Evolutionary conservation across 805 yeast genomes (phyloP).

Genomic region (Teunomyces stri): DNA sequence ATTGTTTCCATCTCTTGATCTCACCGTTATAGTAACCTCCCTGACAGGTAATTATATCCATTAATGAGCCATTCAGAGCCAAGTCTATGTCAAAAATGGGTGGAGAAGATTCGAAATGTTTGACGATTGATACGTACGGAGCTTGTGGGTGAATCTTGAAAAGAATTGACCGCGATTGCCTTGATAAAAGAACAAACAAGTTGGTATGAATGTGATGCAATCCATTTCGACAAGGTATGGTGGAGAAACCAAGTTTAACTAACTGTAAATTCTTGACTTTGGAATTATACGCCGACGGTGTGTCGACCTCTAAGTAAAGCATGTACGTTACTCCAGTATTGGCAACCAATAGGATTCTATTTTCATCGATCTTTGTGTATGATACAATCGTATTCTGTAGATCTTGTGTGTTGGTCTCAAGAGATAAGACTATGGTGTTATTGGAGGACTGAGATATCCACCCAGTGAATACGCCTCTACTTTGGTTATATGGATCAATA

Average conservation of each 20-base stretch:
- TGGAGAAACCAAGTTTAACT: conserved; percentile 26
- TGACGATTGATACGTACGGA: conserved; percentile 26
- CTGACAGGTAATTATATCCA: conserved; percentile 23
- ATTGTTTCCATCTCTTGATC: conserved; percentile 6
- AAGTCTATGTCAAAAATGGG: conserved; percentile 28
- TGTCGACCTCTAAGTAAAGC: conserved; percentile 15
- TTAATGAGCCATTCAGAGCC: not conserved
- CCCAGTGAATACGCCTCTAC: too few species aligned
- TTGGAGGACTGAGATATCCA: not conserved
- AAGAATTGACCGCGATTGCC: conserved; percentile 28
- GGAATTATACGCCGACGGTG: not conserved
- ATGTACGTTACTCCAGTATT: conserved; percentile 29
- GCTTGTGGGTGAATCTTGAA: conserved; percentile 22
- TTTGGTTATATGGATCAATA: too few species aligned
- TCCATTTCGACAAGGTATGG: conserved; percentile 22
- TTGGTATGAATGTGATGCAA: conserved; percentile 26
- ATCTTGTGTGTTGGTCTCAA: not conserved
- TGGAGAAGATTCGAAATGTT: conserved; percentile 24
- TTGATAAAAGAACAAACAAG: conserved; percentile 30
- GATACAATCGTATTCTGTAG: conserved; percentile 6
- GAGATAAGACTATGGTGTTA: not conserved
- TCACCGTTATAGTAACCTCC: conserved; percentile 39
- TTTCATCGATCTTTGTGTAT: conserved; percentile 23
- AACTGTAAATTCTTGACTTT: conserved; percentile 15
- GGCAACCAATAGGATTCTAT: conserved; percentile 25